Percentiles rank a stretch among this genome's conserved stretches.
Evolutionary conservation across 768 basidiomycete genomes (phyloP).

Genomic region (Agrocybe chaxingu): DNA sequence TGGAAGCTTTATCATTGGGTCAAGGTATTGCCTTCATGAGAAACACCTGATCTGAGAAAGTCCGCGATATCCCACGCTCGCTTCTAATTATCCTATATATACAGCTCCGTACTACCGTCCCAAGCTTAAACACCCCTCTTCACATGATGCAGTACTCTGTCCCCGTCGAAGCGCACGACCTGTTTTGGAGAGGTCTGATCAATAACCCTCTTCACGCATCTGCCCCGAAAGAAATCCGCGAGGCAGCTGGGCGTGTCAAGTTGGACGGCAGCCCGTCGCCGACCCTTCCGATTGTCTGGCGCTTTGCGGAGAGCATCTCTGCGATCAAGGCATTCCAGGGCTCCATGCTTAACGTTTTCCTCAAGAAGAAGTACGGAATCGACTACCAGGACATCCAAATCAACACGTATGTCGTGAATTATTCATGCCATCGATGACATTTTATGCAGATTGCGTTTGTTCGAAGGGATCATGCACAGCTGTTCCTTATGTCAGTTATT

Average conservation of each 20-base stretch:
- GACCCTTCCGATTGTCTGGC: conserved; percentile 21
- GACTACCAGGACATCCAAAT: conserved; percentile 21
- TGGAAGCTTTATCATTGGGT: too few species aligned
- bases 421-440: not conserved
- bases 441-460: not conserved
- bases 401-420: conserved; percentile 13
- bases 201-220: not conserved
- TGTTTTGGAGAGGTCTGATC: too few species aligned
- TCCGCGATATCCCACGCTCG: too few species aligned
- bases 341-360: conserved; percentile 20
- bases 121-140: too few species aligned
- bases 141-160: too few species aligned
- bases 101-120: too few species aligned
- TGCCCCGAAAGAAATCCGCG: conserved; percentile 10
- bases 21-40: too few species aligned
- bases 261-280: conserved; percentile 14
- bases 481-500: conserved; percentile 14
- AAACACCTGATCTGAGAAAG: too few species aligned
- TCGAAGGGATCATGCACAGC: conserved; percentile 18
- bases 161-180: too few species aligned
- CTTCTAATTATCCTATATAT: too few species aligned
- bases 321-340: conserved; percentile 25
- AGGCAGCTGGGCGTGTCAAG: conserved; percentile 10
- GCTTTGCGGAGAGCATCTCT: conserved; percentile 24
- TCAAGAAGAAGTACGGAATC: conserved; percentile 19